Conservation (phyloP, 192 early-diverging fungal species). For the Podila clonocystis region DNA sequence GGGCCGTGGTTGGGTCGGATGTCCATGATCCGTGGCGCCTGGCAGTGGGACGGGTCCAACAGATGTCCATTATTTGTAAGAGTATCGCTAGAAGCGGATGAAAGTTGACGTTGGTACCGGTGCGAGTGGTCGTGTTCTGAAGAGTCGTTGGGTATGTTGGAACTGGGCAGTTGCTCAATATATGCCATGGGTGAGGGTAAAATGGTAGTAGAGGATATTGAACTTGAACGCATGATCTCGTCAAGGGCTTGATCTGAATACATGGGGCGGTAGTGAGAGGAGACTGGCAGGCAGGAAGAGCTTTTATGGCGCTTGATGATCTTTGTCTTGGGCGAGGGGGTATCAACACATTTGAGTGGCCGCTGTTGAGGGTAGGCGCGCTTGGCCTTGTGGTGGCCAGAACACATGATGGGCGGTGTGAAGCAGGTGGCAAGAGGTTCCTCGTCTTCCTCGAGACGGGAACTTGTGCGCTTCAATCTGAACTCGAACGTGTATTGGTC, state of each 20-base stretch:
- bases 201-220: constrained; percentile 14
- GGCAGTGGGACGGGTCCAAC: constrained; percentile 1
- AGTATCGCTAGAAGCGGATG: background rate
- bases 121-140: background rate
- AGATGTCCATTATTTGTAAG: background rate
- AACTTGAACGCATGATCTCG: constrained; percentile 22
- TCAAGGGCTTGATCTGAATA: background rate
- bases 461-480: constrained; percentile 25
- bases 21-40: constrained; percentile 24
- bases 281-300: background rate
- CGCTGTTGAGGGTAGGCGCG: constrained; percentile 28
- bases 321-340: constrained; percentile 23
- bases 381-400: constrained; percentile 48
- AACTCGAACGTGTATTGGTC: constrained; percentile 45
- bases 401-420: constrained; percentile 42
- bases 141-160: background rate
- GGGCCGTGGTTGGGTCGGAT: constrained; percentile 34
- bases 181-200: constrained; percentile 28
- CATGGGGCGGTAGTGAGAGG: background rate
- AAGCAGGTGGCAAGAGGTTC: constrained; percentile 27
- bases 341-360: constrained; percentile 12
- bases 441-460: background rate
- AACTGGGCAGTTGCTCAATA: constrained; percentile 13
- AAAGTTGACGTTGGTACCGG: background rate
- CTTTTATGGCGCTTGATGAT: constrained; percentile 36